phyloP scores from a whole-genome alignment of 2,329 filamentous ascomycete species.

The Fusarium brachygibbosum region DNA sequence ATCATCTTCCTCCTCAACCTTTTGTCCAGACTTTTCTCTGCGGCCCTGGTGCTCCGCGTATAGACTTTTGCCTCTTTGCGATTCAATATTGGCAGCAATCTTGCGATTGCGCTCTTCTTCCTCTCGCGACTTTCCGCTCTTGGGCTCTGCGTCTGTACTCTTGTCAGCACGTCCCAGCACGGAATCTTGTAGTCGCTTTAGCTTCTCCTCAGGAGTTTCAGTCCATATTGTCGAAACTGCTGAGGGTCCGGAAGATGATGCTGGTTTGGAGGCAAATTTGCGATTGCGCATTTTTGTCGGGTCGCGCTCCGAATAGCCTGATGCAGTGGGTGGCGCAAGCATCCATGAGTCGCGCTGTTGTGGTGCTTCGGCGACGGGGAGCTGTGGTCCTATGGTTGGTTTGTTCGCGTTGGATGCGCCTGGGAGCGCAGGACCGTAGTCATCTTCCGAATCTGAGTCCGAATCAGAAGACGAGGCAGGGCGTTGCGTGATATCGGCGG shows the following conservation, averaged over 20 bases:
- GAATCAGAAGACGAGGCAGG: conserved; percentile 53
- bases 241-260: conserved; percentile 52
- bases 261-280: conserved; percentile 79
- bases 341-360: conserved; percentile 87
- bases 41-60: conserved; percentile 67
- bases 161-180: conserved; percentile 78
- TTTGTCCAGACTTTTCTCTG: conserved; percentile 52
- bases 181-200: conserved; percentile 82
- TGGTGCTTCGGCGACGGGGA: conserved; percentile 56
- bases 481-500: conserved; percentile 47
- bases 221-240: conserved; percentile 83
- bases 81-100: conserved; percentile 65
- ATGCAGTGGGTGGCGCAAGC: conserved; percentile 74
- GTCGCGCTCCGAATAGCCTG: conserved; percentile 74
- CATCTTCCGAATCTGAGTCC: conserved; percentile 63
- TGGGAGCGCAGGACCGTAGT: conserved; percentile 72
- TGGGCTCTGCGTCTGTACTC: conserved; percentile 56
- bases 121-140: conserved; percentile 60
- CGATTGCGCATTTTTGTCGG: conserved; percentile 86
- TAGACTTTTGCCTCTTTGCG: conserved; percentile 69
- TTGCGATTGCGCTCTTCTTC: conserved; percentile 67
- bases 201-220: conserved; percentile 90
- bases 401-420: conserved; percentile 63
- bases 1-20: conserved; percentile 80
- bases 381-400: conserved; percentile 56